Base-by-base conservation (phyloP, 176 grass and related monocot species). In the Alloteropsis semialata region DNA sequence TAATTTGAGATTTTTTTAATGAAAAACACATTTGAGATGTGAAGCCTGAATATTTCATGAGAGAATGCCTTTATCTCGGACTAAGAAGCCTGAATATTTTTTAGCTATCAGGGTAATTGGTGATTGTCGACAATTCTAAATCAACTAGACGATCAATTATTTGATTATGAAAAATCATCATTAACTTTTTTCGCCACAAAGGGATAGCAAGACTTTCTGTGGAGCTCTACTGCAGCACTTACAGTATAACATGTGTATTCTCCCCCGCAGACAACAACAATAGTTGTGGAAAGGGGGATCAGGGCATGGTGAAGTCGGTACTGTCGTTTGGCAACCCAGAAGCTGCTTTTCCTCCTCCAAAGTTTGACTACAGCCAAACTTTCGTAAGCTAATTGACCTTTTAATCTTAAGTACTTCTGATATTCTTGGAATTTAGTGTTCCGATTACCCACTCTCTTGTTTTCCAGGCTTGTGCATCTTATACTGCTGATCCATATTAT, bases 381-480 rank as follows among this genome's bases (percentile, higher is more conserved):
- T 91, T 86, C 49, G 90, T 92, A 92, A 76, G 86, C 83, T 57
- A 37, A 68, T 63, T 48, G 17, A 34, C 43, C 11, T 67, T 53
- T 21, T 16, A 65, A 36, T 59, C 28, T 56, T 82, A 39, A 49
- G 30, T 60, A 5, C 9, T 66, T 24, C 36, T 75, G 27, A 38
- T 25, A 27, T 70, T 51, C 61, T 75, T 82, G 71, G 48, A 58
- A 55, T n/a, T 75, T 69, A 41, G 25, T 24, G 62, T 69, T 79
- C 65, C 7, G 64, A 2, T 33, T 73, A 27, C 53, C 24, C 67
- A 65, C 41, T 49, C 39, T 78, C 16, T 71, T 71, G 57, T 39
- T 55, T 76, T 81, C 56, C 84, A 91, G 92, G 68, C 86, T 78
- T 79, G 75, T 69, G 39, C 84, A 49, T 82, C 80, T 70, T 90